Evolutionary conservation across 2,329 filamentous ascomycete genomes (phyloP).

Genomic region (Pestalotiopsis sp.): DNA sequence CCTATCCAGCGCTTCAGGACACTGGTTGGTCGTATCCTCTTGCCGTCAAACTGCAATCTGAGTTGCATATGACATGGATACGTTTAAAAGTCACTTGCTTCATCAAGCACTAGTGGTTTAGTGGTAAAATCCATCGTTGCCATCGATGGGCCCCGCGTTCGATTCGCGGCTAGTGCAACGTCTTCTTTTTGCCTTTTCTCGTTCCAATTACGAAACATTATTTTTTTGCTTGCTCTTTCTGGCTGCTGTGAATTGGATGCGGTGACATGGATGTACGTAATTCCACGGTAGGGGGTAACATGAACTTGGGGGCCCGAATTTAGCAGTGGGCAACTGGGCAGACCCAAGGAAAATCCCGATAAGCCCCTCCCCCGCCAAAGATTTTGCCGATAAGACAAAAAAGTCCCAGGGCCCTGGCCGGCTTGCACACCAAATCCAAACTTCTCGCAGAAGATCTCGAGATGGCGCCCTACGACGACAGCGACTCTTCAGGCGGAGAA

Average conservation of each 20-base stretch:
- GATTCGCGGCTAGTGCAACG: constrained; percentile 39
- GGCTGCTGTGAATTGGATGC: too few relatives aligned
- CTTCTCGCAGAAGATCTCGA: not conserved
- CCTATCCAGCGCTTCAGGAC: too few relatives aligned
- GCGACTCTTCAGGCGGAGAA: constrained; percentile 71
- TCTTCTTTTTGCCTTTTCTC: not conserved
- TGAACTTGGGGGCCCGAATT: not conserved
- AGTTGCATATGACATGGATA: too few relatives aligned
- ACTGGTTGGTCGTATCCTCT: too few relatives aligned
- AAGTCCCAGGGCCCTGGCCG: not conserved
- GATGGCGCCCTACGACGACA: constrained; percentile 71
- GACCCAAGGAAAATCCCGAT: constrained; percentile 1
- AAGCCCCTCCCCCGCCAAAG: constrained; percentile 15
- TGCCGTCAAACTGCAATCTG: too few relatives aligned
- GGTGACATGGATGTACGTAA: not conserved
- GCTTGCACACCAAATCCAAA: not conserved
- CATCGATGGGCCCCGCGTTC: constrained; percentile 54
- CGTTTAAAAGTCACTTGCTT: fast-evolving
- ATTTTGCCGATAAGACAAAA: not conserved
- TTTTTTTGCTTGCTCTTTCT: not conserved
- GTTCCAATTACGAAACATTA: not conserved
- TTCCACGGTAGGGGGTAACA: not conserved
- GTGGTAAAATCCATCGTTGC: constrained; percentile 58
- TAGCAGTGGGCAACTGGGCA: not conserved
- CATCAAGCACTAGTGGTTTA: constrained; percentile 47